Base-by-base conservation (phyloP, 2,329 filamentous ascomycete species). In the Penicillium sp. region DNA sequence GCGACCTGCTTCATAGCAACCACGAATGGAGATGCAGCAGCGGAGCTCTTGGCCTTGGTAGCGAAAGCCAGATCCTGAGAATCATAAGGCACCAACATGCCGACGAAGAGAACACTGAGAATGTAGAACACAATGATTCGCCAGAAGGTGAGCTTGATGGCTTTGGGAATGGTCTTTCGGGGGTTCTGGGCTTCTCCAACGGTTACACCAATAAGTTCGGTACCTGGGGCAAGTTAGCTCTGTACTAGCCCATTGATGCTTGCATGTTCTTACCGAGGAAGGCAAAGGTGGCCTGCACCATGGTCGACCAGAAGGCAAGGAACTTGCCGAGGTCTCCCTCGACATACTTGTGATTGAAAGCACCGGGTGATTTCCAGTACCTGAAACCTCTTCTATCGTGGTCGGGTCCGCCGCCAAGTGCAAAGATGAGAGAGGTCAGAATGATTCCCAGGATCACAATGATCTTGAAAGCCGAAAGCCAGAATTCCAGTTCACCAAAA, bases 261-360 rank as follows among this genome's bases (percentile, higher is more conserved):
- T 4, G 4, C 24, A 27, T 34, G 34, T 1, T 89, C 0, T 76
- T 77, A 14, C 77, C 80, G 62, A 92, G 81, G 68, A 90, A 92
- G 53, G 90, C 89, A 62, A 92, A 92, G 3, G 88, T 89, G 1
- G 89, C 89, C 22, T 86, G 90, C 63, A 91, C 85, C 69, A 92
- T 84, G 43, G 85, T 86, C 8, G 81, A 84, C 87, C 87, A 90
- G 73, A 88, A 84, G 11, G 79, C 84, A 42, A 85, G 72, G 73
- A 88, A 88, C 49, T 78, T 75, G 14, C 84, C 84, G 32, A 76
- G 64, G 47, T 70, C 56, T 1, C 79, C 81, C 0, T 70, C 68
- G 3, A 67, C 65, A 43, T 80, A 75, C 54, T 80, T 81, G 1
- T 74, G 67, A 34, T 74, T 78, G 70, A 86, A 85, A 5, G 83